Percentiles rank a stretch among this genome's conserved stretches.
Evolutionary conservation across 331 rosid species (phyloP).

Genomic region (Stylosanthes scabra): DNA sequence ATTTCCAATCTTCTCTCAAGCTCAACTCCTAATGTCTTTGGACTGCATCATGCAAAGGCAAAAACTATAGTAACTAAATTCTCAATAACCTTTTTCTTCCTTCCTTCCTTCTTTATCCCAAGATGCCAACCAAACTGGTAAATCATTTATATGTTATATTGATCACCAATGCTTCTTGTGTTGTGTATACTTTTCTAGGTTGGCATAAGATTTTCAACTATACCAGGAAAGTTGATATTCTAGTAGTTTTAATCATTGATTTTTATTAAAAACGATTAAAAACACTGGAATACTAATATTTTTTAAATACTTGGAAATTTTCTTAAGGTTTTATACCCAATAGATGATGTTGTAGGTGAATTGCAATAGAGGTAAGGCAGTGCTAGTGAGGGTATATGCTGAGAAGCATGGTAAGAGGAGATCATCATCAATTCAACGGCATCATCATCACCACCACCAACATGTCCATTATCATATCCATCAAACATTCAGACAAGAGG

Average conservation of each 20-base stretch:
- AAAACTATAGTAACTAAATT: slow-evolving; percentile 25
- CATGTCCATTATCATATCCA: slow-evolving; percentile 47
- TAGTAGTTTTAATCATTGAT: too few species aligned
- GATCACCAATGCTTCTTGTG: slow-evolving; percentile 8
- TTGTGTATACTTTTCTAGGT: background rate
- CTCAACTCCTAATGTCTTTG: slow-evolving; percentile 20
- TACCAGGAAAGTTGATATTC: too few species aligned
- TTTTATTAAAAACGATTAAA: too few species aligned
- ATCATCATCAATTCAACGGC: slow-evolving; percentile 34
- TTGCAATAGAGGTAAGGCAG: slow-evolving; percentile 55
- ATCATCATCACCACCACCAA: slow-evolving; percentile 43
- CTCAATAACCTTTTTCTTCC: slow-evolving; percentile 1
- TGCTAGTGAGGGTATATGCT: slow-evolving; percentile 56
- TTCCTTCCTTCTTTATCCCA: slow-evolving; percentile 15
- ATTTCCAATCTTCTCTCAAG: slow-evolving; percentile 38
- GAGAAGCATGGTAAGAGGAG: slow-evolving; percentile 59
- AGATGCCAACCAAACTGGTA: slow-evolving; percentile 57
- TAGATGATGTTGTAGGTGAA: slow-evolving; percentile 48
- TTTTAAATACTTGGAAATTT: too few species aligned
- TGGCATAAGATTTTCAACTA: slow-evolving; percentile 8
- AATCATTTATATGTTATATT: background rate
- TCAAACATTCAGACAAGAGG: slow-evolving; percentile 45
- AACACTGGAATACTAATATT: too few species aligned
- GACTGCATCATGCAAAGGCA: slow-evolving; percentile 30
- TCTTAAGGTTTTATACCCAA: background rate